Base-by-base conservation (phyloP, 2,329 filamentous ascomycete species). In the Penicillium decumbens region DNA sequence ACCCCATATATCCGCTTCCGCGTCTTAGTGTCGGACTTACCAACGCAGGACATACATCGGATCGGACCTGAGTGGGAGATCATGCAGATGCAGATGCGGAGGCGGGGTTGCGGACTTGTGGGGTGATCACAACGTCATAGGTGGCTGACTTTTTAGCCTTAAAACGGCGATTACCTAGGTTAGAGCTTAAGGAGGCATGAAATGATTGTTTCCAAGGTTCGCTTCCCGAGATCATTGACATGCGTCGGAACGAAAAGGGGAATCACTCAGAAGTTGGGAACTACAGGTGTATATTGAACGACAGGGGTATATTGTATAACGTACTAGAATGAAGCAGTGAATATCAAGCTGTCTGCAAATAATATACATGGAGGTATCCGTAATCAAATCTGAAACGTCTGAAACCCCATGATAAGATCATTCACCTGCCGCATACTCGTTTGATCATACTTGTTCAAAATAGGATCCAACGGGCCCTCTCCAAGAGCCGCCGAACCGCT, bases 361-460 rank as follows among this genome's bases (percentile, higher is more conserved):
- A 23, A 23, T 23, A 4, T 23, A 23, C 20, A 23, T 23, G 4
- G 4, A 23, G 20, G 20, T 27, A 4, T 3, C 8, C n/a, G 6
- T 8, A 7, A 18, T 53, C 32, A 54, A 12, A 69, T 53, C 37
- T 65, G 63, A 49, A 69, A 61, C 8, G 60, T 64, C 40, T 67
- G 62, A 45, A 71, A 70, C 1, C 62, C 63, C 37, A 60, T 60
- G 20, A 72, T 72, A n/a, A 71, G 51, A 35, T 69, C 64, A 45
- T 72, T 72, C 9, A 72, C 63, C 47, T 72, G 69, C 5, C 64
- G 61, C 69, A 72, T 71, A 48, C 69, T 71, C 0, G 69, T 72
- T 47, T 72, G 67, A 47, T 72, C 69, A 51, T 70, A 72, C 50
- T 68, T 60, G 30, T 61, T 57, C 27, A 70, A 49, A 15, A 71